Evolutionary conservation across 108 stramenopile genomes (phyloP).

Genomic region (Chaetoceros tenuissimus): DNA sequence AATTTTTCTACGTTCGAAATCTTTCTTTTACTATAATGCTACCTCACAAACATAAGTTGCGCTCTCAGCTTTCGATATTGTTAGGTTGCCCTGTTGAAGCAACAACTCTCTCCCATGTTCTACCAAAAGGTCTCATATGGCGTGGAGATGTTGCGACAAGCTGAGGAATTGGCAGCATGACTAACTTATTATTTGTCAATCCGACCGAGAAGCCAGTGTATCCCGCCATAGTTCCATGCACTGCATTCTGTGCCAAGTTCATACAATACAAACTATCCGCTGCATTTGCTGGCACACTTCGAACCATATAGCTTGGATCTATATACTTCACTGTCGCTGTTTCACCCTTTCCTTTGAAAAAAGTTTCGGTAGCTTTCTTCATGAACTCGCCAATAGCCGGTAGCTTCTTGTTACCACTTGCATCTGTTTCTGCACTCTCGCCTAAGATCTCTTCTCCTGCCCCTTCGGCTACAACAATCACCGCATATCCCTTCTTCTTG

Average conservation of each 20-base stretch:
- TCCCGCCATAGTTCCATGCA: slow-evolving; percentile 98
- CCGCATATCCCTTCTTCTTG: slow-evolving; percentile 92
- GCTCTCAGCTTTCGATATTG: slow-evolving; percentile 30
- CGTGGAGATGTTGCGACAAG: slow-evolving; percentile 90
- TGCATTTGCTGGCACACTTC: slow-evolving; percentile 93
- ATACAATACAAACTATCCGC: slow-evolving; percentile 93
- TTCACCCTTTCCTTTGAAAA: slow-evolving; percentile 70
- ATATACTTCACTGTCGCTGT: slow-evolving; percentile 76
- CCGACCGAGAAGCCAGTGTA: slow-evolving; percentile 95
- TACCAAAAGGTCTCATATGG: slow-evolving; percentile 83
- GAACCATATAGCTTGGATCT: slow-evolving; percentile 97
- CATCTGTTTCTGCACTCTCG: slow-evolving; percentile 79
- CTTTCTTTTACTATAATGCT: too few species aligned
- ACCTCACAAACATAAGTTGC: too few species aligned
- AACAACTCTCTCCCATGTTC: slow-evolving; percentile 96
- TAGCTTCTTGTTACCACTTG: slow-evolving; percentile 91
- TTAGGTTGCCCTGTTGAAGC: slow-evolving; percentile 92
- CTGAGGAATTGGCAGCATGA: slow-evolving; percentile 88
- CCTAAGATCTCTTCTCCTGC: slow-evolving; percentile 95
- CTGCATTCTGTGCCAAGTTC: slow-evolving; percentile 96
- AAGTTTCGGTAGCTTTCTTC: slow-evolving; percentile 61
- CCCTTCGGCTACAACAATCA: slow-evolving; percentile 97
- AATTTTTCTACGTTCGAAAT: too few species aligned
- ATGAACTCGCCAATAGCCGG: slow-evolving; percentile 91
- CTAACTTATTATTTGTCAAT: slow-evolving; percentile 93